phyloP scores from a whole-genome alignment of 1,284 basidiomycete genomes.

The Erythrobasidium hasegawianum region DNA sequence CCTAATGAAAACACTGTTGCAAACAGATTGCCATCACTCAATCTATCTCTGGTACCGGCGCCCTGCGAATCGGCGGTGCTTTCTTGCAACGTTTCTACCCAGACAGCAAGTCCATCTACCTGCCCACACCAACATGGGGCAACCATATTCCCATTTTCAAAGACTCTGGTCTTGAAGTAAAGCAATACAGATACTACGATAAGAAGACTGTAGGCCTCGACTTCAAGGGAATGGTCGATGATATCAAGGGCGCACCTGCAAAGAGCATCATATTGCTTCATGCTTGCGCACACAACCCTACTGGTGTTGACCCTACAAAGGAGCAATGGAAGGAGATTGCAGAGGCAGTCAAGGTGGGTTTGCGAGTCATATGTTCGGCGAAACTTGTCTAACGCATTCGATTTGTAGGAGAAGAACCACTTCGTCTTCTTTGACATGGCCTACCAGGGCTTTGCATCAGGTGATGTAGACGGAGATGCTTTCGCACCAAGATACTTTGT shows the following conservation, averaged over 20 bases:
- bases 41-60: constrained; percentile 96
- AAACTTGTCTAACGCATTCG: constrained; percentile 3
- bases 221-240: constrained; percentile 67
- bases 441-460: constrained; percentile 61
- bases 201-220: constrained; percentile 85
- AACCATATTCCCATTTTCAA: constrained; percentile 75
- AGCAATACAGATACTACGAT: constrained; percentile 87
- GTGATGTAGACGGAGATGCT: constrained; percentile 80
- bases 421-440: constrained; percentile 98
- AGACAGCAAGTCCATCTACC: constrained; percentile 80
- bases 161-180: constrained; percentile 90
- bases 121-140: constrained; percentile 94
- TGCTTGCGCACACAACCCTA: constrained; percentile 56
- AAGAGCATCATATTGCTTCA: constrained; percentile 55
- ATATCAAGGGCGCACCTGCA: constrained; percentile 57
- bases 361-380: too few relatives aligned
- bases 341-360: constrained; percentile 57
- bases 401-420: constrained; percentile 64
- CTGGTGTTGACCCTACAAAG: constrained; percentile 61
- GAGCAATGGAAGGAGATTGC: constrained; percentile 85
- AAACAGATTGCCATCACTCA: constrained; percentile 82
- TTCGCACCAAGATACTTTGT: constrained; percentile 91
- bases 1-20: neutral
- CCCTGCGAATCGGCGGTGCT: constrained; percentile 90
- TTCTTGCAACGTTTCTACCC: constrained; percentile 91